These are phyloP conservation scores for Medakamo hakoo DNA, from an alignment of 139 green algal species.

Conservation along the genomic window DNA sequence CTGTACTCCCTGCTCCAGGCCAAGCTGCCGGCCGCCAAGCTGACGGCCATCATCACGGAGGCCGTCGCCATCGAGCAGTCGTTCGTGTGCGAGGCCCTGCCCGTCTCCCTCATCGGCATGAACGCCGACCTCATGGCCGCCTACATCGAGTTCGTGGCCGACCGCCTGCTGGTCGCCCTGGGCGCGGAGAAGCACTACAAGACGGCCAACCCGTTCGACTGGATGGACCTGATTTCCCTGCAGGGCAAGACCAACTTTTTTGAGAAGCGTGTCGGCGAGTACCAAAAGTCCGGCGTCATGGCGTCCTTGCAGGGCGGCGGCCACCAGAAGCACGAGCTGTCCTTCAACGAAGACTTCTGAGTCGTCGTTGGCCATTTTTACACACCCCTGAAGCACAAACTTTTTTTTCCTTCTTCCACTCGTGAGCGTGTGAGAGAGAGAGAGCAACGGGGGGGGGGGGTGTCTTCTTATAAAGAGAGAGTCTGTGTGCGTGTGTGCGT, in stretches of 20 bases:
- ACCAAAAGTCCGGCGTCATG: constrained; percentile 86
- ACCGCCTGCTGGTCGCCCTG: constrained; percentile 82
- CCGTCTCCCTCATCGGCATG: constrained; percentile 78
- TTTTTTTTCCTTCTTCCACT: no score
- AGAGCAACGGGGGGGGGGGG: no score
- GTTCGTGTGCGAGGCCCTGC: constrained; percentile 83
- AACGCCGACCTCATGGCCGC: constrained; percentile 53
- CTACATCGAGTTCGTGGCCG: constrained; percentile 97
- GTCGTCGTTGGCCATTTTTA: no score
- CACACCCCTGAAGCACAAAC: no score
- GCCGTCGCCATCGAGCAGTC: constrained; percentile 90
- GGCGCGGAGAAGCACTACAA: constrained; percentile 67
- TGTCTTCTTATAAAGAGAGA: no score
- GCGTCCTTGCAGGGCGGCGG: constrained; percentile 15
- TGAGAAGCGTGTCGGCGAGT: constrained; percentile 85
- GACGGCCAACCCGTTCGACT: constrained; percentile 82
- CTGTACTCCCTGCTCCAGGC: constrained; percentile 78
- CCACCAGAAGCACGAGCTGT: constrained; percentile 39
- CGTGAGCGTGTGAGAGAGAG: not conserved
- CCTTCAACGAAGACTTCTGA: constrained; percentile 75
- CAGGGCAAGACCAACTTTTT: constrained; percentile 96
- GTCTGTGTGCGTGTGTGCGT: no score
- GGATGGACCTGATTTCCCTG: constrained; percentile 88
- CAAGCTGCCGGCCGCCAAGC: constrained; percentile 38
- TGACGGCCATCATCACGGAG: constrained; percentile 67